Base-by-base conservation (phyloP, 257 asterid species). In the Petunia axillaris region DNA sequence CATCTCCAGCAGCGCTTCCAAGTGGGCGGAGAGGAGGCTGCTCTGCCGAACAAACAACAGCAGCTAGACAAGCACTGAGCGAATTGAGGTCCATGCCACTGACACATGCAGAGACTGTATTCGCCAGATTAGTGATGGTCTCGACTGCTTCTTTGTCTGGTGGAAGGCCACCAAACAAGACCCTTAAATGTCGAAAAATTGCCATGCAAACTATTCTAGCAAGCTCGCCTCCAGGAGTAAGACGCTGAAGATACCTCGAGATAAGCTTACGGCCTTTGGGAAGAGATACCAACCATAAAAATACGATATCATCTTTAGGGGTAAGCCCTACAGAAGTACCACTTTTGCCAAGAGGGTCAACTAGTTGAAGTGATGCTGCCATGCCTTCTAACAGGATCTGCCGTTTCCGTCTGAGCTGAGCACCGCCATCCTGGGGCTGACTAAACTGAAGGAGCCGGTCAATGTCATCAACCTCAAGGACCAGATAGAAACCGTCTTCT, bases 1-100 rank as follows among this genome's bases (percentile, higher is more conserved):
- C 98, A 77, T 92, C 98, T 44, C 98, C 97, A 38, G 94, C 91
- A 66, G 89, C 76, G 84, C 97, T 90, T 36, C 93, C 93, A 37
- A 91, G 75, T 0, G 98, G 97, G 43, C 98, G 97, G 57, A 93
- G 94, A 55, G 98, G 98, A 4, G 98, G 98, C 84, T 89, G 97
- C 79, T 93, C 97, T 1, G 91, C 82, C 54, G 98, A 93, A 84
- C 97, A 92, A 71, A 92, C 98, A 1, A 93, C 91, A 37, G 98
- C 97, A 77, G 97, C 98, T 77, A 93, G 92, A 85, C 98, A 93
- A 59, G 97, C 98, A 87, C 96, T 91, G 7, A 93, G 88, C 7
- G 98, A 88, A 82, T 93, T 93, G 75, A 93, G 94, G 79, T 92
- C 97, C 98, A 93, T 93, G 36, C 94, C 89, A 62, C 86, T 53